These are phyloP conservation scores for Jackrogersella multiformis DNA, from an alignment of 495 filamentous ascomycete genomes.

Conservation along the genomic window DNA sequence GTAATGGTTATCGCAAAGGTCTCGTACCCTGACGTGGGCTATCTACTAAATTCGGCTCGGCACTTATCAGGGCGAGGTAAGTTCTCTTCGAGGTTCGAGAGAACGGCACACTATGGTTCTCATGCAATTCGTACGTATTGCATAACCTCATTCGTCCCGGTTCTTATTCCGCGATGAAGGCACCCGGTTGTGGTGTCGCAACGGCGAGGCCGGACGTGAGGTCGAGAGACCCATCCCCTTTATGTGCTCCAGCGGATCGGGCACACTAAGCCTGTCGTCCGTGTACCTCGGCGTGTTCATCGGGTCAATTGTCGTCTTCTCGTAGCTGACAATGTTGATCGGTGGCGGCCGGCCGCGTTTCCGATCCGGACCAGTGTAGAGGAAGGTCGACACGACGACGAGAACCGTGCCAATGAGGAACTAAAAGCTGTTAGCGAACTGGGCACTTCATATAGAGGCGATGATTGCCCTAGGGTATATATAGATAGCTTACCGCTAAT, in stretches of 20 bases:
- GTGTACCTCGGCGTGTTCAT: slow-evolving; percentile 48
- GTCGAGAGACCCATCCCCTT: slow-evolving; percentile 66
- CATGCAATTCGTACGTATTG: not conserved
- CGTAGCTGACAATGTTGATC: slow-evolving; percentile 77
- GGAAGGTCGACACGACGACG: slow-evolving; percentile 81
- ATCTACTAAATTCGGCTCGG: slow-evolving; percentile 25
- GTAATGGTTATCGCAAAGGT: not conserved
- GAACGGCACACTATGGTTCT: slow-evolving; percentile 1
- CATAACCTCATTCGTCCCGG: slow-evolving; percentile 47
- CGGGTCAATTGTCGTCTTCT: slow-evolving; percentile 71
- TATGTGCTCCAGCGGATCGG: slow-evolving; percentile 57
- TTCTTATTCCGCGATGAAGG: slow-evolving; percentile 52
- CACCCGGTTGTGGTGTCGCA: slow-evolving; percentile 60
- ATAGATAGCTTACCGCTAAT: slow-evolving; percentile 64
- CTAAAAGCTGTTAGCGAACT: slow-evolving; percentile 56
- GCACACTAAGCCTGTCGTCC: slow-evolving; percentile 46
- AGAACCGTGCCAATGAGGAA: slow-evolving; percentile 80
- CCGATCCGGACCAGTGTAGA: slow-evolving; percentile 73
- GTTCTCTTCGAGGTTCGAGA: not conserved
- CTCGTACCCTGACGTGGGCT: not conserved
- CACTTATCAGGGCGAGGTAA: slow-evolving; percentile 24
- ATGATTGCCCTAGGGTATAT: not conserved
- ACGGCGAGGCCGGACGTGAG: slow-evolving; percentile 73
- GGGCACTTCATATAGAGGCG: not conserved
- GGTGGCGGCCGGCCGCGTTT: slow-evolving; percentile 71